phyloP scores from a whole-genome alignment of 768 basidiomycete species.

The Phaffia tasmanica region DNA sequence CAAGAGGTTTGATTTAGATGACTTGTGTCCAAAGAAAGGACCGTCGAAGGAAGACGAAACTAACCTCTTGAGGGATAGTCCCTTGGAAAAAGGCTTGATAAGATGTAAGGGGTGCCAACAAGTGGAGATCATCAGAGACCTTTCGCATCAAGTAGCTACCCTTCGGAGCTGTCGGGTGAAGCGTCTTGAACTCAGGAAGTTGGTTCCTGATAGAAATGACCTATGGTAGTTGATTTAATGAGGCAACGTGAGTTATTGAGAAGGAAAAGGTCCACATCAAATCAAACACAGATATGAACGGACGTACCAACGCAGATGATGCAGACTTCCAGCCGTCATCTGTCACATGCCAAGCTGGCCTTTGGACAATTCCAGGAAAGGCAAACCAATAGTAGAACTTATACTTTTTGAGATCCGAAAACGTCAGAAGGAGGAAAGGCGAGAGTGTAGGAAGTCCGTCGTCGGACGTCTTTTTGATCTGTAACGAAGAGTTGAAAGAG shows the following conservation, averaged over 20 bases:
- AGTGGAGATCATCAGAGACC: neutral
- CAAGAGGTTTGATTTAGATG: neutral
- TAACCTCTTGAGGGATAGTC: slow-evolving; percentile 42
- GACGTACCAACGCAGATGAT: neutral
- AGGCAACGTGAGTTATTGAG: neutral
- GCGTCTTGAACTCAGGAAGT: slow-evolving; percentile 9
- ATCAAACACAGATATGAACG: neutral
- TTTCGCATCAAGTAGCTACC: neutral
- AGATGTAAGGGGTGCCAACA: neutral
- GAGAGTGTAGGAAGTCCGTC: neutral
- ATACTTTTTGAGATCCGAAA: slow-evolving; percentile 96
- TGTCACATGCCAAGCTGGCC: slow-evolving; percentile 78
- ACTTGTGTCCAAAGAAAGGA: too few species aligned
- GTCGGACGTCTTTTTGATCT: slow-evolving; percentile 40
- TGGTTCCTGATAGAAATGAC: slow-evolving; percentile 1
- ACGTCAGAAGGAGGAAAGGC: slow-evolving; percentile 80
- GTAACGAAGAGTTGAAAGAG: neutral
- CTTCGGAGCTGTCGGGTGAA: neutral
- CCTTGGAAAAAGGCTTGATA: slow-evolving; percentile 51
- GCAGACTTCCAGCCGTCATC: slow-evolving; percentile 48
- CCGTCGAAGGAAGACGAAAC: slow-evolving; percentile 28
- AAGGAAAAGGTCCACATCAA: neutral
- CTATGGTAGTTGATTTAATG: neutral
- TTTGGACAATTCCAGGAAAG: slow-evolving; percentile 80
- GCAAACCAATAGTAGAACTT: slow-evolving; percentile 97